Conservation (phyloP, 2,329 filamentous ascomycete genomes). For the Ramularia endophylla region DNA sequence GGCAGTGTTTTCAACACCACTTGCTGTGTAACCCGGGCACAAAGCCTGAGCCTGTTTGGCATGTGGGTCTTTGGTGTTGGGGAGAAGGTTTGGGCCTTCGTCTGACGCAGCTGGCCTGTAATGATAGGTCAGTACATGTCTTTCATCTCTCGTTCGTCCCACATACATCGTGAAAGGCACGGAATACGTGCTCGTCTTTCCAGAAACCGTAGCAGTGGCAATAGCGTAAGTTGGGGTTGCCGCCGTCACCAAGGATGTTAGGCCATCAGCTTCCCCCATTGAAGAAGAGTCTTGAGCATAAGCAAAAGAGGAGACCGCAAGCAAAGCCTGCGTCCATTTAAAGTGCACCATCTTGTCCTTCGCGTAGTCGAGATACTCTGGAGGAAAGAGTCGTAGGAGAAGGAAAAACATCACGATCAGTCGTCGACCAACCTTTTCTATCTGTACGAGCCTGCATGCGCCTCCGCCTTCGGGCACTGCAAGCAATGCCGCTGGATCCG, state of each 20-base stretch:
- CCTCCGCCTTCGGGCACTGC: no score
- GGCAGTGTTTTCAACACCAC: constrained; percentile 40
- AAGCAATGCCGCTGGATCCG: no score
- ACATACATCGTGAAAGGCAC: constrained; percentile 13
- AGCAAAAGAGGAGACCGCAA: constrained; percentile 18
- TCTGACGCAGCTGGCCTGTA: constrained; percentile 31
- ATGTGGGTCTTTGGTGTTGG: constrained; percentile 59
- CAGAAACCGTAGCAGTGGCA: constrained; percentile 24
- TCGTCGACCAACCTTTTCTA: no score
- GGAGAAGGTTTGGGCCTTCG: constrained; percentile 37
- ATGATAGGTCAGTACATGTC: constrained; percentile 11
- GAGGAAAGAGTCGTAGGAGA: constrained; percentile 4
- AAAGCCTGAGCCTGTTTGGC: constrained; percentile 55
- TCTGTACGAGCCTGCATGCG: no score
- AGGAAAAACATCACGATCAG: constrained; percentile 3
- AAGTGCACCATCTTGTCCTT: constrained; percentile 15
- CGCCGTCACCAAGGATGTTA: constrained; percentile 12
- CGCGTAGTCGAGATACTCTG: constrained; percentile 3
- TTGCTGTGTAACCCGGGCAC: constrained; percentile 56
- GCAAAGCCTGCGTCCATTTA: constrained; percentile 17
- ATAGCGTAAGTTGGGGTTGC: constrained; percentile 14
- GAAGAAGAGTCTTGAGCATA: constrained; percentile 19
- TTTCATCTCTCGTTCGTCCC: no score
- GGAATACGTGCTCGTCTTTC: constrained; percentile 25
- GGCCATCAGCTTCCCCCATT: constrained; percentile 14